Evolutionary conservation across 202 grass and related monocot genomes (phyloP), one percentile per base, ranked within the genome.

Genomic region (Schoenoplectus triqueter): DNA sequence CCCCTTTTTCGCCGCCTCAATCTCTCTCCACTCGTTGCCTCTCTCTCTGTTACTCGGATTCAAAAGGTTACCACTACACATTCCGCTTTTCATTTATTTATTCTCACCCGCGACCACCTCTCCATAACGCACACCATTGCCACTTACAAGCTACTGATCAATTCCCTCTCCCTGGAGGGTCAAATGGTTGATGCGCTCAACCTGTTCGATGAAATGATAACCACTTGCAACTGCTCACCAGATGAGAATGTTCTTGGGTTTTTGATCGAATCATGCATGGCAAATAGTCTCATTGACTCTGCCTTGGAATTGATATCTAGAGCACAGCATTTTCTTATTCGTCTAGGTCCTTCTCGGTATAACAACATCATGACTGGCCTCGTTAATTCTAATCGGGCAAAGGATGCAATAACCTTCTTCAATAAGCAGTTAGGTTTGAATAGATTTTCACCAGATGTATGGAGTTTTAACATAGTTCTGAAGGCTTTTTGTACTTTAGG

Each of bases 191-290:
- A 90, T 65, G 91, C 90, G 22, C 86, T 93, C 41, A 88, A 88
- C n/a, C 61, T 97, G 92, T 97, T 94, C 85, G 92, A 97, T 17
- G 84, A 92, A 95, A 97, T 97, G 95, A 71, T 82, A 14, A 75
- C 45, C 13, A 69, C 86, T 59, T 50, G 65, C 2, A 55, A 51
- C 13, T 78, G 85, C 88, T 71, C 22, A 2, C 89, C 86, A 1
- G 91, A 95, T n/a, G 80, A 85, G 3, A 81, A 70, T 68, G 94
- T 94, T 78, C 74, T 98, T 61, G 91, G 86, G 10, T 98, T 91
- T 20, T 9, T 95, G 41, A 84, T 84, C 18, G 73, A 80, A 52
- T 94, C 93, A 19, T 95, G 84, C 50, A 75, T 87, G 0, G 74
- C 21, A 19, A 89, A 87, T 11, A 82, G 69, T 5, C 19, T 89